These are phyloP conservation scores for Erodium texanum DNA, from an alignment of 441 rosid species.

Conservation along the genomic window DNA sequence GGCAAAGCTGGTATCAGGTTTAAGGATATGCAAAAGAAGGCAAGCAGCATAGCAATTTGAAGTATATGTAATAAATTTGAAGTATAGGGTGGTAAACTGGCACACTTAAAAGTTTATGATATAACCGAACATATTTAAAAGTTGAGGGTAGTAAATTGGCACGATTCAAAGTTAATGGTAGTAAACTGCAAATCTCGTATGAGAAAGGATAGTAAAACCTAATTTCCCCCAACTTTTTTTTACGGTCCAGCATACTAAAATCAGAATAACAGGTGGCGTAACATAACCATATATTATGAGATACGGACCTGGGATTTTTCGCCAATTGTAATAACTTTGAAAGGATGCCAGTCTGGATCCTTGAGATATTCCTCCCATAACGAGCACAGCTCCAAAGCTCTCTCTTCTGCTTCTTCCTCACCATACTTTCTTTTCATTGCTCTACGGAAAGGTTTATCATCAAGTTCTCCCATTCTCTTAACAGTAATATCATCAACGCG, in stretches of 20 bases:
- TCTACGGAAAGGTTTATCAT: slow-evolving; percentile 55
- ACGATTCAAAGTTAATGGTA: too few relatives aligned
- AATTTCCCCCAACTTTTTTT: too few relatives aligned
- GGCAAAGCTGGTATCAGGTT: slow-evolving; percentile 12
- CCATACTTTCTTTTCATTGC: slow-evolving; percentile 63
- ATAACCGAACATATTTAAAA: too few relatives aligned
- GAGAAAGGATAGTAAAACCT: too few relatives aligned
- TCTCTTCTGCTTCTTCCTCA: slow-evolving; percentile 66
- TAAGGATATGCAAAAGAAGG: background rate
- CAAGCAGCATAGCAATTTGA: background rate
- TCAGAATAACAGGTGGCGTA: background rate
- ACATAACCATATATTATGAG: background rate
- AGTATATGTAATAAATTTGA: too few relatives aligned
- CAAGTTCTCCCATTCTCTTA: slow-evolving; percentile 96
- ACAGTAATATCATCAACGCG: slow-evolving; percentile 47
- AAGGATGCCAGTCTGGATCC: slow-evolving; percentile 97
- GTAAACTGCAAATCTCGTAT: too few relatives aligned
- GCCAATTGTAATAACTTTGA: slow-evolving; percentile 41
- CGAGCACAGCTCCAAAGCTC: slow-evolving; percentile 69
- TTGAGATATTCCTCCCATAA: slow-evolving; percentile 87
- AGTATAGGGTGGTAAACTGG: too few relatives aligned
- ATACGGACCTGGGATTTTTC: slow-evolving; percentile 35
- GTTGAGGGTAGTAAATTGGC: too few relatives aligned
- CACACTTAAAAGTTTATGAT: too few relatives aligned
- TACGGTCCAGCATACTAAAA: slow-evolving; percentile 1